Conservation (phyloP, 352 stramenopile genomes). For the Albugo candida region DNA sequence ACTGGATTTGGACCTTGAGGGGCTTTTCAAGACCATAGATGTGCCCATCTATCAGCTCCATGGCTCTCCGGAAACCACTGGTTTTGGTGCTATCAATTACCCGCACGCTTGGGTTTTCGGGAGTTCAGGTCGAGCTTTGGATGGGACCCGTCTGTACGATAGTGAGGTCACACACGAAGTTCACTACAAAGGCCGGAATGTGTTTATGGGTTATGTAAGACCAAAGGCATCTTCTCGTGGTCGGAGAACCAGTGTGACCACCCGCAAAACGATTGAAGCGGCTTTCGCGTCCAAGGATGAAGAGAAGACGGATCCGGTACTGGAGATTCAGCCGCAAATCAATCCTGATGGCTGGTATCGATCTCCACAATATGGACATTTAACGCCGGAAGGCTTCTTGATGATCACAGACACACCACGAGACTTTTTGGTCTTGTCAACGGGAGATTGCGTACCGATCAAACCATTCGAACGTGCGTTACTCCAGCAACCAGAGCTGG, state of each 20-base stretch:
- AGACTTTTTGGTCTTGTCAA: slow-evolving; percentile 53
- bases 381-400: slow-evolving; percentile 53
- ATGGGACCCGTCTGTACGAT: slow-evolving; percentile 32
- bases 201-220: slow-evolving; percentile 42
- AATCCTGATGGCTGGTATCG: slow-evolving; percentile 27
- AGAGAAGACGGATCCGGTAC: not conserved
- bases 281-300: not conserved
- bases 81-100: slow-evolving; percentile 54
- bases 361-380: slow-evolving; percentile 30
- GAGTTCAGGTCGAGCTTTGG: slow-evolving; percentile 32
- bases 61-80: slow-evolving; percentile 37
- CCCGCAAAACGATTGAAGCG: not conserved
- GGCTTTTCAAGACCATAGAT: slow-evolving; percentile 68
- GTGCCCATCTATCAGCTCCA: slow-evolving; percentile 66
- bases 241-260: not conserved
- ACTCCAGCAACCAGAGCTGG: slow-evolving; percentile 24
- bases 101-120: slow-evolving; percentile 56
- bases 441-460: slow-evolving; percentile 50
- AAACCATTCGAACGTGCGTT: slow-evolving; percentile 39
- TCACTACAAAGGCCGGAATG: slow-evolving; percentile 24
- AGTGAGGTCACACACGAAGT: slow-evolving; percentile 18
- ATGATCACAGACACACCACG: slow-evolving; percentile 36
- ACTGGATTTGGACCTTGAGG: slow-evolving; percentile 60
- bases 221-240: not conserved
- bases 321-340: slow-evolving; percentile 7